These are phyloP conservation scores for Prunus yedoensis DNA, from an alignment of 331 rosid species.

Conservation along the genomic window DNA sequence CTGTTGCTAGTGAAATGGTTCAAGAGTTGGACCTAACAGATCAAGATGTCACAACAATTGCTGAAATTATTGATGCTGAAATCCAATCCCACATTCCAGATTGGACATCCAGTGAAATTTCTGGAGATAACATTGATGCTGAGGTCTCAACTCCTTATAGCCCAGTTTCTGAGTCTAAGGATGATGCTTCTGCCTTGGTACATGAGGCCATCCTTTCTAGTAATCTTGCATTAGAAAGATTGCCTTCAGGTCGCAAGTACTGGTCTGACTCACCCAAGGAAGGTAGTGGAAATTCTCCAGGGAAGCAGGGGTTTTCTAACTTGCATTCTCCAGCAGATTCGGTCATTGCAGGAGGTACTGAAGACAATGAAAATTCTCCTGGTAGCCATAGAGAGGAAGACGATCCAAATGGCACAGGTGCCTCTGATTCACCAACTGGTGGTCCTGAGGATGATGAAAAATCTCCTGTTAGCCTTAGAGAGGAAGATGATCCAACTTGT, in stretches of 20 bases:
- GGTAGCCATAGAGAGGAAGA: constrained; percentile 7
- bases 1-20: constrained; percentile 98
- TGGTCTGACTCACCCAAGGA: constrained; percentile 91
- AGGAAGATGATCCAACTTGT: constrained; percentile 24
- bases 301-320: constrained; percentile 42
- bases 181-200: constrained; percentile 36
- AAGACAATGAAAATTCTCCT: constrained; percentile 22
- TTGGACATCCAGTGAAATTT: constrained; percentile 49
- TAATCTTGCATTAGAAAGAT: constrained; percentile 65
- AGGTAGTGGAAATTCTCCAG: constrained; percentile 51
- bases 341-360: constrained; percentile 25
- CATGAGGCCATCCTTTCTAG: constrained; percentile 28
- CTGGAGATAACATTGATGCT: constrained; percentile 25
- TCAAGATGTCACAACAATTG: constrained; percentile 84
- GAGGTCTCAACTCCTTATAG: constrained; percentile 37
- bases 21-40: constrained; percentile 85
- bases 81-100: constrained; percentile 56
- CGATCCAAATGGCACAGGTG: constrained; percentile 21
- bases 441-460: constrained; percentile 25
- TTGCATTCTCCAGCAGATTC: constrained; percentile 31
- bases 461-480: constrained; percentile 13
- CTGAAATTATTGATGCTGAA: constrained; percentile 79
- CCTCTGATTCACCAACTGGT: constrained; percentile 27
- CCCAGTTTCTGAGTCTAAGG: constrained; percentile 38
- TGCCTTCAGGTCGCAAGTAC: constrained; percentile 87